Evolutionary conservation across 306 rosid species (phyloP).

Genomic region (Fagus crenata): DNA sequence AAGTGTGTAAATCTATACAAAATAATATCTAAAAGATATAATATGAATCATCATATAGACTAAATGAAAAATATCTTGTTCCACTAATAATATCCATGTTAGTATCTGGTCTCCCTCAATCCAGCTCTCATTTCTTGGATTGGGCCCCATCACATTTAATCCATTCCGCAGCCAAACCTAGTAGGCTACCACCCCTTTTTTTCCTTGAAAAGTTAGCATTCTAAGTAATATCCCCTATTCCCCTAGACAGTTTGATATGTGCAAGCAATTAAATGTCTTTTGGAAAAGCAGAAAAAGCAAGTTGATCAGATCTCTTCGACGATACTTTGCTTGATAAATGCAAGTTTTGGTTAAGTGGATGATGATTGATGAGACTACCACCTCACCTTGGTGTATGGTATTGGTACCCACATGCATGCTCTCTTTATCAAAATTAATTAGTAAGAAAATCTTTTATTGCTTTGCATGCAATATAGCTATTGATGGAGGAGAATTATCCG

Average conservation of each 20-base stretch:
- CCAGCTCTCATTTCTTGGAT: neutral
- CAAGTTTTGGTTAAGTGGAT: neutral
- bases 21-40: no score
- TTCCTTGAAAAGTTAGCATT: no score
- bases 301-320: neutral
- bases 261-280: neutral
- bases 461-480: neutral
- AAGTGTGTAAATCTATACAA: no score
- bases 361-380: neutral
- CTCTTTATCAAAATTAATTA: neutral
- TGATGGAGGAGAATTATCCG: no score
- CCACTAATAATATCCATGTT: no score
- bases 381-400: neutral
- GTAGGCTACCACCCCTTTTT: no score
- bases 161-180: neutral
- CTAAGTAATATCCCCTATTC: no score
- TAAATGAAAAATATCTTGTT: no score
- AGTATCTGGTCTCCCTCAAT: neutral
- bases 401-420: no score
- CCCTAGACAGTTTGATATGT: neutral
- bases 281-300: neutral
- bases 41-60: neutral
- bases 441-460: neutral
- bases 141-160: conserved; percentile 15
- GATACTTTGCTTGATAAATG: neutral